Evolutionary conservation across 2,329 filamentous ascomycete species (phyloP), one percentile per base, ranked within the genome.

Genomic region (Whalleya microplaca): DNA sequence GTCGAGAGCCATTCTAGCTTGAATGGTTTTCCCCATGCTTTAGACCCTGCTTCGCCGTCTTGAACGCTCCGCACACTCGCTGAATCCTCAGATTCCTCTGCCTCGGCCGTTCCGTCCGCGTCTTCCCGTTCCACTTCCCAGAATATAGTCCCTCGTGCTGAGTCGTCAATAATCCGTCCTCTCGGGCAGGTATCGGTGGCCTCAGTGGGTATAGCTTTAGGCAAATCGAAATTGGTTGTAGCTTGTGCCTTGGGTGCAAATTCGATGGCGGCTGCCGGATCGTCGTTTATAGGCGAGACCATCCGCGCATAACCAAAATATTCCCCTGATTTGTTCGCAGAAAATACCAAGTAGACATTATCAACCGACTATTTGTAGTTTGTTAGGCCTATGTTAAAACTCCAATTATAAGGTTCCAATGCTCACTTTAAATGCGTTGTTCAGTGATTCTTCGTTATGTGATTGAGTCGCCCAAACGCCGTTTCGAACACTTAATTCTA

Each of bases 291-390:
- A 3, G 86, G 79, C 20, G 94, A 96, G 9, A 81, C 78, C 94
- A 98, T 98, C 40, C 90, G 86, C 19, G 93, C 94, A 69, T 96
- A 97, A 19, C 94, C 94, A 75, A 95, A 97, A 70, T 97, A 98
- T 73, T 97, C 94, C 12, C 94, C 94, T 0, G 94, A 97, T 69
- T 97, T 97, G 74, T 98, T 98, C 12, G 94, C 94, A 1, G 94
- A 98, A 72, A 98, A 98, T 14, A 98, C 85, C 27, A 98, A 80
- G 69, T 93, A 97, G 1, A 98, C 93, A 67, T 89, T 91, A 51
- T 96, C 91, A 14, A 87, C 85, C 9, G 80, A 78, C 92, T 96
- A 59, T 48, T 56, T 27, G 46, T 19, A 37, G 41, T 29, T 37
- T 56, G 48, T 58, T 52, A 59, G 58, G 41, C 21, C 27, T 46